phyloP scores from a whole-genome alignment of 805 yeast species.

The Starmerella floris region DNA sequence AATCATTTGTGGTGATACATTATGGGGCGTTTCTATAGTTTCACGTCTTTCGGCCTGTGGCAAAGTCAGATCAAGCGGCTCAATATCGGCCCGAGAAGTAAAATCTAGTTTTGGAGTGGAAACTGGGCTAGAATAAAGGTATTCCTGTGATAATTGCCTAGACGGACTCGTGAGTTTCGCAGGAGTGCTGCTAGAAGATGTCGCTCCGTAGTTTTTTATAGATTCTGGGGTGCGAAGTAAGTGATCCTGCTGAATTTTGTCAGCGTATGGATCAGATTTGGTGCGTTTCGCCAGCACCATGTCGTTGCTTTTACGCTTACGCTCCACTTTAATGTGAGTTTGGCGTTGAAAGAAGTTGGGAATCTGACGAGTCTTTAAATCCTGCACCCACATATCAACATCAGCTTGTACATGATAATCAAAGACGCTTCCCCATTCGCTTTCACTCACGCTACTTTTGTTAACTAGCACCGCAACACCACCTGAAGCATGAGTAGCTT shows the following conservation, averaged over 20 bases:
- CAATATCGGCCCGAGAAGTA: neutral
- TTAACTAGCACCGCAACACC: slow-evolving; percentile 72
- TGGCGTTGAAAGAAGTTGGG: slow-evolving; percentile 55
- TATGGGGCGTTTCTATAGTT: too few relatives aligned
- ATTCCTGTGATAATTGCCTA: too few relatives aligned
- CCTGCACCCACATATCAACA: slow-evolving; percentile 67
- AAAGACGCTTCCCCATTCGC: slow-evolving; percentile 55
- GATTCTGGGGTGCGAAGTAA: neutral
- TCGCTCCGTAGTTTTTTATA: too few relatives aligned
- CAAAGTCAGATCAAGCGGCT: neutral
- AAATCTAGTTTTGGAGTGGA: neutral
- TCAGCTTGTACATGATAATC: slow-evolving; percentile 72
- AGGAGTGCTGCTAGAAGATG: too few relatives aligned
- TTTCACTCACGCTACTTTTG: slow-evolving; percentile 42
- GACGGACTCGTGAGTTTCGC: too few relatives aligned
- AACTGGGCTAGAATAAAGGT: neutral
- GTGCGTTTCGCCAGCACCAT: slow-evolving; percentile 7
- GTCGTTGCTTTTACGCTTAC: slow-evolving; percentile 6
- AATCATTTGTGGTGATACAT: too few relatives aligned
- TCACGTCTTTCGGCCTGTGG: too few relatives aligned
- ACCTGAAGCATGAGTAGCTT: slow-evolving; percentile 54
- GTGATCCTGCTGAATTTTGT: neutral
- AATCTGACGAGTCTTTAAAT: slow-evolving; percentile 37
- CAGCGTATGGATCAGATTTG: slow-evolving; percentile 11
- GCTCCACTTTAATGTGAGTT: slow-evolving; percentile 14